Percentiles rank a stretch among this genome's conserved stretches.
These are phyloP conservation scores for Abelmoschus esculentus DNA, from an alignment of 345 rosid genomes.

Conservation along the genomic window DNA sequence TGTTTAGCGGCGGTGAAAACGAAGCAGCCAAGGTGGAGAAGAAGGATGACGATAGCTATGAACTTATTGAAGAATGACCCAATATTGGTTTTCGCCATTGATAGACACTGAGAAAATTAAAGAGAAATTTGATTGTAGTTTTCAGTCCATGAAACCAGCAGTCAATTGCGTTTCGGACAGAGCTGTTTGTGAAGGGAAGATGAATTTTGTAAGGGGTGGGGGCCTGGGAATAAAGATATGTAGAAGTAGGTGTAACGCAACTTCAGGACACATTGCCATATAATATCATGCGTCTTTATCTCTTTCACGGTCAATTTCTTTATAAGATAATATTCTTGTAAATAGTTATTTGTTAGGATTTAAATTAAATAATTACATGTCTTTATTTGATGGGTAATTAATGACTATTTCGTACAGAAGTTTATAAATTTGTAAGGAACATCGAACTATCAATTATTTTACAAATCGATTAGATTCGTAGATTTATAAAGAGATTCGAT, in stretches of 20 bases:
- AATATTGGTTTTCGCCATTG: slow-evolving; percentile 26
- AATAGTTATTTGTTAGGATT: neutral
- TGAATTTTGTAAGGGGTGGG: slow-evolving; percentile 21
- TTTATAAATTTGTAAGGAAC: too few relatives aligned
- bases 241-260: slow-evolving; percentile 38
- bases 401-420: too few relatives aligned
- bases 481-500: too few relatives aligned
- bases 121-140: neutral
- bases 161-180: slow-evolving; percentile 8
- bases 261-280: neutral
- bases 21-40: slow-evolving; percentile 62
- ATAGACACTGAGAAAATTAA: neutral
- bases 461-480: too few relatives aligned
- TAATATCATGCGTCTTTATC: neutral
- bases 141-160: slow-evolving; percentile 13
- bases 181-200: slow-evolving; percentile 1
- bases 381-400: too few relatives aligned
- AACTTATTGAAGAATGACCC: slow-evolving; percentile 43
- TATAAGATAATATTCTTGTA: neutral
- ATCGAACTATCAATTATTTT: too few relatives aligned
- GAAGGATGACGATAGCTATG: slow-evolving; percentile 43
- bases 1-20: slow-evolving; percentile 20
- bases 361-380: neutral
- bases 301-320: neutral
- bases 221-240: slow-evolving; percentile 39